A percentile compares a stretch with the other conserved stretches of the same genome.
phyloP scores from a whole-genome alignment of 768 basidiomycete species.

The Pisolithus albus region DNA sequence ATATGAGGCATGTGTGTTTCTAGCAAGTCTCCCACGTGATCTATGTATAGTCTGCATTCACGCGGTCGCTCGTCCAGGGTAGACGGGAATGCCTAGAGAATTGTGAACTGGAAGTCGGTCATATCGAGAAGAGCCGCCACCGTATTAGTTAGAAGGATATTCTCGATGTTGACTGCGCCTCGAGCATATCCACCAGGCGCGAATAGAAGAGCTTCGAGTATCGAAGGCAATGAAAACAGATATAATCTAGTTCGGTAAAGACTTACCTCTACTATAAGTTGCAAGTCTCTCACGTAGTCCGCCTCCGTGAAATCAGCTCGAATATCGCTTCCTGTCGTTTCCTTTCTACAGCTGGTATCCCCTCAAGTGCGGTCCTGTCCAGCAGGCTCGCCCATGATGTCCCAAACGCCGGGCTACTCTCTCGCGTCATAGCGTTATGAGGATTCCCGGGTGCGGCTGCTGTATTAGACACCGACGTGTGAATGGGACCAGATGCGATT shows the following conservation, averaged over 20 bases:
- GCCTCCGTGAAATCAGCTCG: conserved; percentile 88
- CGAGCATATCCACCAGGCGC: conserved; percentile 63
- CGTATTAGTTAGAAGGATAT: conserved; percentile 83
- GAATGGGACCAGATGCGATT: conserved; percentile 67
- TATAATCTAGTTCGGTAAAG: background rate
- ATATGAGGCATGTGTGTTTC: conserved; percentile 69
- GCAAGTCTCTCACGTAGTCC: conserved; percentile 85
- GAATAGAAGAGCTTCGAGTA: conserved; percentile 72
- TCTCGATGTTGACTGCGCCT: conserved; percentile 81
- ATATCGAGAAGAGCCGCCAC: conserved; percentile 33
- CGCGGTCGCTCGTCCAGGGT: conserved; percentile 88
- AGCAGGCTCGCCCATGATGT: conserved; percentile 93
- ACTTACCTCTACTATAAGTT: conserved; percentile 82
- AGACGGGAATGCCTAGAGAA: conserved; percentile 67
- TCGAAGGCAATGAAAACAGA: conserved; percentile 1
- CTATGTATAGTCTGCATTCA: conserved; percentile 85
- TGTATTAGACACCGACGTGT: conserved; percentile 20
- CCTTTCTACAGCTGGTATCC: conserved; percentile 70
- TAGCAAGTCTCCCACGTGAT: conserved; percentile 82
- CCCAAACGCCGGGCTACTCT: conserved; percentile 52
- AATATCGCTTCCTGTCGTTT: conserved; percentile 94
- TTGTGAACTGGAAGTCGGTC: background rate
- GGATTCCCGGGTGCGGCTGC: background rate
- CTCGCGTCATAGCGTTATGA: conserved; percentile 25
- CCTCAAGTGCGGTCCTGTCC: conserved; percentile 75